Evolutionary conservation across 345 rosid genomes (phyloP).

Genomic region (Laguncularia racemosa): DNA sequence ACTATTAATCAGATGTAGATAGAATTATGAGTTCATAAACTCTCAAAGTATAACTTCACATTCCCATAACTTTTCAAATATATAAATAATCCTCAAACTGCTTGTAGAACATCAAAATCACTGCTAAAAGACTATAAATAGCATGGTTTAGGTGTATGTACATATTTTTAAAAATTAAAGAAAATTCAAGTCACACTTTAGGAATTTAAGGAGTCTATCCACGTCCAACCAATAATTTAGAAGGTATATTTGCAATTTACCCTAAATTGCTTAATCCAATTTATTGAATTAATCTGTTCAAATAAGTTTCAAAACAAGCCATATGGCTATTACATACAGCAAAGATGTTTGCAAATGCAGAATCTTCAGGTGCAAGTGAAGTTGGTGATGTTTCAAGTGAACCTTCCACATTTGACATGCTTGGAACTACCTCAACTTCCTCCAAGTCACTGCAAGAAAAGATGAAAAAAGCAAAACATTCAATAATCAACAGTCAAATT

Average conservation of each 20-base stretch:
- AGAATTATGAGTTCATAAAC: no score
- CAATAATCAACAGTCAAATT: neutral
- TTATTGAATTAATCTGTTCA: neutral
- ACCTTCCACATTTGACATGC: constrained; percentile 47
- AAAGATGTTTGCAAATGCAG: constrained; percentile 51
- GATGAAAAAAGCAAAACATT: neutral
- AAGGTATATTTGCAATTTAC: neutral
- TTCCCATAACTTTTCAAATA: neutral
- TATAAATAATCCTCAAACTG: constrained; percentile 1
- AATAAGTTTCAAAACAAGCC: neutral
- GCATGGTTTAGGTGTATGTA: no score
- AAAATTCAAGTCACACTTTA: no score
- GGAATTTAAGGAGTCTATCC: no score
- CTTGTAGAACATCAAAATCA: neutral
- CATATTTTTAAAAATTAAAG: no score
- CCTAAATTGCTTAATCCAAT: neutral
- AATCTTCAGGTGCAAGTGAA: constrained; percentile 40
- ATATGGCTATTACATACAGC: constrained; percentile 26
- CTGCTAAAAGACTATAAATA: neutral
- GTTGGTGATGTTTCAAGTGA: constrained; percentile 49
- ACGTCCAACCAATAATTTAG: no score
- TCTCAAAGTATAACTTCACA: no score
- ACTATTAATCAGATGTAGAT: no score
- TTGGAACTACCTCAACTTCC: constrained; percentile 63
- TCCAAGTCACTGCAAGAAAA: constrained; percentile 40